Percentiles rank a stretch among this genome's conserved stretches.
phyloP scores from a whole-genome alignment of 2,329 filamentous ascomycete species.

The Endothia cerciana region DNA sequence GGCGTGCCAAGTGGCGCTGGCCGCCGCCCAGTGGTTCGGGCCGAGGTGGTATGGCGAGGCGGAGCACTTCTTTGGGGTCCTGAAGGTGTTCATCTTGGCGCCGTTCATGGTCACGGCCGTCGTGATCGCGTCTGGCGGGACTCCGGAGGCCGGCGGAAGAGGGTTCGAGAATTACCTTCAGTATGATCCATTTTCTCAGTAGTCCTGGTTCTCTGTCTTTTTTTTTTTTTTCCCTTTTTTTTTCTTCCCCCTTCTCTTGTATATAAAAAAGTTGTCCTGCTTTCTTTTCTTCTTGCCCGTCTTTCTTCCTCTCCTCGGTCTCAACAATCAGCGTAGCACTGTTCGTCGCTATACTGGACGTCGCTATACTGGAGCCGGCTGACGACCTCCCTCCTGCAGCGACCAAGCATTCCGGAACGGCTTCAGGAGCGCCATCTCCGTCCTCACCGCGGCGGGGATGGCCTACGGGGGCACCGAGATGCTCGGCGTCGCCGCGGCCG shows the following conservation, averaged over 20 bases:
- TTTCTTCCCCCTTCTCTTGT: not conserved
- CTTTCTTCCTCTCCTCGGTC: not conserved
- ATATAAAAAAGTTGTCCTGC: not conserved
- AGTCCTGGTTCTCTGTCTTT: not conserved
- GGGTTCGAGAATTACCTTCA: conserved; percentile 24
- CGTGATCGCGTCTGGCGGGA: conserved; percentile 51
- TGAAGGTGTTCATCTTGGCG: conserved; percentile 55
- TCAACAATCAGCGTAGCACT: too few species aligned
- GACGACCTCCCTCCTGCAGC: not conserved
- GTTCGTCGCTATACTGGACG: too few species aligned
- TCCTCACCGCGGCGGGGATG: conserved; percentile 50
- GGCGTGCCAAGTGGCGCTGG: conserved; percentile 42
- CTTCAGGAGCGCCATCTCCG: conserved; percentile 46
- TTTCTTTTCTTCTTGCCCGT: not conserved
- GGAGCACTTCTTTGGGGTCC: conserved; percentile 55
- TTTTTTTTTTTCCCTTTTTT: not conserved
- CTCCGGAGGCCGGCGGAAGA: conserved; percentile 15
- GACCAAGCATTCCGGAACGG: conserved; percentile 44
- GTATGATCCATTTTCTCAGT: not conserved
- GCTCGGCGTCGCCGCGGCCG: conserved; percentile 48
- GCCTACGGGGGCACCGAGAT: conserved; percentile 51
- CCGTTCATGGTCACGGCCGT: conserved; percentile 62
- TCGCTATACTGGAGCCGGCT: too few species aligned
- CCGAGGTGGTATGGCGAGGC: conserved; percentile 51
- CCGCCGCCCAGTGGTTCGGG: conserved; percentile 47